These are phyloP conservation scores for Malassezia yamatoensis DNA, from an alignment of 1,284 basidiomycete genomes.

Conservation along the genomic window DNA sequence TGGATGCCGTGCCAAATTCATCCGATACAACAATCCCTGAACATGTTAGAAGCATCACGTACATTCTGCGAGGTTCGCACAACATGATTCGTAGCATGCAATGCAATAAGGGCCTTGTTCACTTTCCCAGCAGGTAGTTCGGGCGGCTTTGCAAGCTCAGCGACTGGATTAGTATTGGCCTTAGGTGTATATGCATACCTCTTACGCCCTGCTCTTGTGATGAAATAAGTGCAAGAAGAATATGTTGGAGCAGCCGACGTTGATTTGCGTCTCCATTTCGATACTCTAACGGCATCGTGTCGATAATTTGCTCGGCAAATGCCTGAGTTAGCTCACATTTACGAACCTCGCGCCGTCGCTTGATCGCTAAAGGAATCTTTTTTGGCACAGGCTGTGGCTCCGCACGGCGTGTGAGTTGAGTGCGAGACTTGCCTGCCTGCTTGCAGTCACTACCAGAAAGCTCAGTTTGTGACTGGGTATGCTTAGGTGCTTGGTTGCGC, in stretches of 20 bases:
- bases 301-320: constrained; percentile 55
- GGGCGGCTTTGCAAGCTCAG: constrained; percentile 66
- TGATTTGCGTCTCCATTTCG: constrained; percentile 60
- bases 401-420: not conserved
- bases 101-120: constrained; percentile 82
- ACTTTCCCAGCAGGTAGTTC: constrained; percentile 76
- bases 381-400: not conserved
- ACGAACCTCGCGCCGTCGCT: constrained; percentile 55
- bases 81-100: constrained; percentile 77
- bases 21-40: constrained; percentile 39
- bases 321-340: constrained; percentile 17
- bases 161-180: constrained; percentile 53
- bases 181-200: constrained; percentile 9
- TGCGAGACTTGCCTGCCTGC: not conserved
- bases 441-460: too few relatives aligned
- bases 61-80: constrained; percentile 54
- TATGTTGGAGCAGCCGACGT: constrained; percentile 31
- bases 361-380: constrained; percentile 4
- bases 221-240: constrained; percentile 38
- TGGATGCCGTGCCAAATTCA: constrained; percentile 31
- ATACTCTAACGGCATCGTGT: constrained; percentile 76
- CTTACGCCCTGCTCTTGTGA: constrained; percentile 29
- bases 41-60: not conserved
- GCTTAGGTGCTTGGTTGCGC: not conserved
- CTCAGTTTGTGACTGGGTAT: too few relatives aligned